Percentiles rank a stretch among this genome's conserved stretches.
Evolutionary conservation across 2,329 filamentous ascomycete genomes (phyloP).

Genomic region (Claviceps quebecensis): DNA sequence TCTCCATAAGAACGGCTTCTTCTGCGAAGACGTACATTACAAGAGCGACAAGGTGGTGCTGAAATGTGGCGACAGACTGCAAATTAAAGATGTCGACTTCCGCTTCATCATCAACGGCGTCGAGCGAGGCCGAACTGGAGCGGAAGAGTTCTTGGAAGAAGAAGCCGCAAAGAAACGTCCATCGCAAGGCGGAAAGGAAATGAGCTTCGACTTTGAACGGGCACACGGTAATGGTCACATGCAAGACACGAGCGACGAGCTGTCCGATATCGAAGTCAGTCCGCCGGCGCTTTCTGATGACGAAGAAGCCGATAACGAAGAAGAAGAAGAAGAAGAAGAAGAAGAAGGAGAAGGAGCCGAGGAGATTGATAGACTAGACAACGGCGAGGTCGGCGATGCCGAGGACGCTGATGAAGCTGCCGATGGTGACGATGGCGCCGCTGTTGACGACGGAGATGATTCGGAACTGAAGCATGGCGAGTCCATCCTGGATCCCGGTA

Average conservation of each 20-base stretch:
- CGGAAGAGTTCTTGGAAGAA: constrained; percentile 40
- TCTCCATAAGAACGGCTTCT: constrained; percentile 53
- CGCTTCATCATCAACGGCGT: constrained; percentile 54
- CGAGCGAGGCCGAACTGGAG: constrained; percentile 41
- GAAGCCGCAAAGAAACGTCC: constrained; percentile 33
- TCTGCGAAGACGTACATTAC: constrained; percentile 47
- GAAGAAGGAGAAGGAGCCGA: neutral
- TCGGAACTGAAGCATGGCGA: constrained; percentile 15
- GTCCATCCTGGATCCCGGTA: constrained; percentile 18
- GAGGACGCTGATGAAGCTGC: constrained; percentile 6
- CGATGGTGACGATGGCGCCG: constrained; percentile 11
- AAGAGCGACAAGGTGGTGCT: constrained; percentile 42
- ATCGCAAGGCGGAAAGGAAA: constrained; percentile 48
- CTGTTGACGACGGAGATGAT: constrained; percentile 9
- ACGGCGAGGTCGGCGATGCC: constrained; percentile 10
- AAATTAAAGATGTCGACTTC: constrained; percentile 58
- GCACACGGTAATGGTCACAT: constrained; percentile 42
- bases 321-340: constrained; percentile 9
- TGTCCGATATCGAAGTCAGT: constrained; percentile 30
- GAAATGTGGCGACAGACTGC: constrained; percentile 50
- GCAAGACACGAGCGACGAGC: constrained; percentile 40
- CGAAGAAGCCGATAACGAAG: constrained; percentile 19
- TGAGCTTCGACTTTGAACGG: constrained; percentile 61
- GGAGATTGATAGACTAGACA: constrained; percentile 8
- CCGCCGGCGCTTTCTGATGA: constrained; percentile 26